Evolutionary conservation across 2,329 filamentous ascomycete species (phyloP).

Genomic region (Apiospora arundinis): DNA sequence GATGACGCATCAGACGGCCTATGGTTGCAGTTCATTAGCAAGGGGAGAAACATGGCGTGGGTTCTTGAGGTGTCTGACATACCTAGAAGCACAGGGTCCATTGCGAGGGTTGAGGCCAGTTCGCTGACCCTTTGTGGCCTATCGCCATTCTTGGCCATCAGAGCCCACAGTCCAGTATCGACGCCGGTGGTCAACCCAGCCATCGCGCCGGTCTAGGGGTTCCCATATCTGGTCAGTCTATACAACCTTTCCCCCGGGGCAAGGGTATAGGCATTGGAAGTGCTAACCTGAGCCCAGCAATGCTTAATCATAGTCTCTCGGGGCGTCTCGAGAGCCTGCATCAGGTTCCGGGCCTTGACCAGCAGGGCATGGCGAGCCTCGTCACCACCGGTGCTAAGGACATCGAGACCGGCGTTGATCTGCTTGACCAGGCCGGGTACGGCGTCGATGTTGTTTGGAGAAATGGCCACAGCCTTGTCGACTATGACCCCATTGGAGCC

Average conservation of each 20-base stretch:
- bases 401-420: constrained; percentile 23
- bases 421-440: constrained; percentile 25
- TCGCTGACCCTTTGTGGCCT: constrained; percentile 40
- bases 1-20: constrained; percentile 29
- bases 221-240: neutral
- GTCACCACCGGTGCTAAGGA: constrained; percentile 23
- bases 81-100: constrained; percentile 39
- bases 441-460: constrained; percentile 12
- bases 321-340: constrained; percentile 50
- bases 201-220: neutral
- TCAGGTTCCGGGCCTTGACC: constrained; percentile 41
- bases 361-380: constrained; percentile 39
- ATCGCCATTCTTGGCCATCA: constrained; percentile 40
- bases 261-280: constrained; percentile 31
- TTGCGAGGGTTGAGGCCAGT: constrained; percentile 37
- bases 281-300: constrained; percentile 47
- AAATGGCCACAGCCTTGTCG: constrained; percentile 17
- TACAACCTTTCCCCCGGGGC: no score
- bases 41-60: neutral
- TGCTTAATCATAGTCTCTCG: constrained; percentile 56
- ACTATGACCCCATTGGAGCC: neutral
- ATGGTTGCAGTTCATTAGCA: neutral
- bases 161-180: constrained; percentile 43
- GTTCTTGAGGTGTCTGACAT: constrained; percentile 20
- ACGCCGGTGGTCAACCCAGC: constrained; percentile 34